Percentiles rank a stretch among this genome's conserved stretches.
Conservation (phyloP, 495 filamentous ascomycete species). For the Tuber melanosporum region DNA sequence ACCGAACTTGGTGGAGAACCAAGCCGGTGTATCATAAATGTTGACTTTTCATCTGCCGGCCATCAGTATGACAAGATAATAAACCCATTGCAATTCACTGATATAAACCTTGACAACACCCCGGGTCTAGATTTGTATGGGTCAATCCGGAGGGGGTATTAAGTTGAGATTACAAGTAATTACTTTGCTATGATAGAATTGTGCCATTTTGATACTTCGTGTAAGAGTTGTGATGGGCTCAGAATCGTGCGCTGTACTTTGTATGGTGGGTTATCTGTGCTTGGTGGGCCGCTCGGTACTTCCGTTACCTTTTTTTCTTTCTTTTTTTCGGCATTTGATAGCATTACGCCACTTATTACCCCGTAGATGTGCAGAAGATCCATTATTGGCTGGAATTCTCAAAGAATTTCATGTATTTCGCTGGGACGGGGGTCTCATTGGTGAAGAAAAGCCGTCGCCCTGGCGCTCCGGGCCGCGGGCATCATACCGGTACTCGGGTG, state of each 20-base stretch:
- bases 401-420: background rate
- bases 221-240: too few relatives aligned
- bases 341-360: background rate
- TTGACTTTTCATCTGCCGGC: background rate
- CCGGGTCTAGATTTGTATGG: too few relatives aligned
- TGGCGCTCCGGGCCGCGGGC: background rate
- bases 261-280: background rate
- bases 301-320: background rate
- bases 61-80: too few relatives aligned
- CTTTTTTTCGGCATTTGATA: background rate
- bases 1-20: background rate
- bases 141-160: too few relatives aligned
- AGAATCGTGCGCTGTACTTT: too few relatives aligned
- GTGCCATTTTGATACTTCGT: too few relatives aligned
- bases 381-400: background rate
- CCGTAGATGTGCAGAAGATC: background rate
- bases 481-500: background rate
- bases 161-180: too few relatives aligned
- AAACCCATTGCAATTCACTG: too few relatives aligned
- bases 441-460: background rate
- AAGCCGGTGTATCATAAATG: background rate
- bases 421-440: background rate
- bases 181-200: too few relatives aligned
- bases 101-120: too few relatives aligned
- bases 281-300: background rate